These are phyloP conservation scores for Carex pumila DNA, from an alignment of 176 grass and related monocot species.

Conservation along the genomic window DNA sequence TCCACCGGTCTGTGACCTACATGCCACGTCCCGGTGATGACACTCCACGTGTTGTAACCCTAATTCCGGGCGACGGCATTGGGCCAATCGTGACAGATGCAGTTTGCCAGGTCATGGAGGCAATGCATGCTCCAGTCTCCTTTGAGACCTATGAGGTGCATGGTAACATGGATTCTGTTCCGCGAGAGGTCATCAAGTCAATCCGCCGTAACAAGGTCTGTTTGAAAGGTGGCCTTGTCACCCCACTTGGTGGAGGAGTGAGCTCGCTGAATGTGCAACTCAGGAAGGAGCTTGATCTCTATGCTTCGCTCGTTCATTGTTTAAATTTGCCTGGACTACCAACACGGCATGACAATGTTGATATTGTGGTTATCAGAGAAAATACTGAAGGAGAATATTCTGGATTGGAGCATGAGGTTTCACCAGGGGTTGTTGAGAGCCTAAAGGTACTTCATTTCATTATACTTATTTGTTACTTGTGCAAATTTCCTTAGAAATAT, in stretches of 20 bases:
- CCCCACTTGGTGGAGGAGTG: constrained; percentile 75
- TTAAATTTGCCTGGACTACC: constrained; percentile 69
- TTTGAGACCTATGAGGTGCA: constrained; percentile 89
- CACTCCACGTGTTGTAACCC: constrained; percentile 57
- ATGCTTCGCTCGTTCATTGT: constrained; percentile 82
- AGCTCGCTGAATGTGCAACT: constrained; percentile 88
- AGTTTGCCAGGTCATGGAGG: constrained; percentile 80
- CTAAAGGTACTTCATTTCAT: constrained; percentile 52
- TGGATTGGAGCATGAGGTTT: constrained; percentile 94
- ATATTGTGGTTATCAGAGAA: constrained; percentile 96
- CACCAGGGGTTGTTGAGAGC: constrained; percentile 83
- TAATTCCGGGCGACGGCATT: constrained; percentile 94
- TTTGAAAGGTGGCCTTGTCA: constrained; percentile 73
- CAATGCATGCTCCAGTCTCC: constrained; percentile 84
- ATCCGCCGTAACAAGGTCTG: constrained; percentile 87
- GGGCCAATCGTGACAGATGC: constrained; percentile 79
- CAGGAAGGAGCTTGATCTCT: constrained; percentile 89
- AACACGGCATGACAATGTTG: constrained; percentile 71
- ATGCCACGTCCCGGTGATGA: constrained; percentile 94
- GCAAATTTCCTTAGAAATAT: neutral
- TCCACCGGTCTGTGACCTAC: constrained; percentile 78
- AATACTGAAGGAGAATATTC: constrained; percentile 96
- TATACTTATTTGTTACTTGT: constrained; percentile 10
- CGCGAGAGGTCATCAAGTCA: constrained; percentile 66
- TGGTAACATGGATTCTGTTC: constrained; percentile 74